A percentile compares a stretch with the other conserved stretches of the same genome.
These are phyloP conservation scores for Gynandropsis gynandra DNA, from an alignment of 345 rosid genomes.

Conservation along the genomic window DNA sequence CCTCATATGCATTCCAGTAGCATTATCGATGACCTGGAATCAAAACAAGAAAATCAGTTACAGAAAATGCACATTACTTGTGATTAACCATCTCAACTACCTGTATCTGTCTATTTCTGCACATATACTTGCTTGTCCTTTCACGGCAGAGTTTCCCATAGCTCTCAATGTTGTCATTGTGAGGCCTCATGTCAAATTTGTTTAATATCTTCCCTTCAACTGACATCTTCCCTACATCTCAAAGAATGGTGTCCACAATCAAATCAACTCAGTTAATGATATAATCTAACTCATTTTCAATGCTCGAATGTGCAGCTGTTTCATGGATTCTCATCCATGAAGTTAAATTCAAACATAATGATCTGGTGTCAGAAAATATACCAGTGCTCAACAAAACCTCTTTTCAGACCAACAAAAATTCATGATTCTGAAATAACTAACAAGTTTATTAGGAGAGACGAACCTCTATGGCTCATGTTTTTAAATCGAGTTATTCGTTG, in stretches of 20 bases:
- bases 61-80: neutral
- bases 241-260: constrained; percentile 13
- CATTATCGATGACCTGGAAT: constrained; percentile 72
- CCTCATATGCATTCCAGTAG: constrained; percentile 71
- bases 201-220: constrained; percentile 73
- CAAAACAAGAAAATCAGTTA: constrained; percentile 17
- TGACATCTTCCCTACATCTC: constrained; percentile 39
- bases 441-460: neutral
- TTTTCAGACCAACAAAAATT: neutral
- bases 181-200: constrained; percentile 87
- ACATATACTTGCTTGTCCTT: constrained; percentile 62
- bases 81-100: constrained; percentile 22
- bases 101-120: constrained; percentile 72
- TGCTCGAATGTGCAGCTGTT: neutral
- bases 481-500: too few species aligned
- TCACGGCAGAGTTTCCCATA: constrained; percentile 80
- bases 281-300: constrained; percentile 8
- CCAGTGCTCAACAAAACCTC: neutral
- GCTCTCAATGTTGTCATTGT: constrained; percentile 58
- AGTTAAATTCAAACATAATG: neutral
- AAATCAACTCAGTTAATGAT: neutral
- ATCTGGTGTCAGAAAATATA: neutral
- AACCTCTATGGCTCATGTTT: neutral
- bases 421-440: neutral
- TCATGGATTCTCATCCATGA: neutral